Evolutionary conservation across 1,284 basidiomycete species (phyloP), one percentile per base, ranked within the genome.

Genomic region (Ceraceosorus guamensis): DNA sequence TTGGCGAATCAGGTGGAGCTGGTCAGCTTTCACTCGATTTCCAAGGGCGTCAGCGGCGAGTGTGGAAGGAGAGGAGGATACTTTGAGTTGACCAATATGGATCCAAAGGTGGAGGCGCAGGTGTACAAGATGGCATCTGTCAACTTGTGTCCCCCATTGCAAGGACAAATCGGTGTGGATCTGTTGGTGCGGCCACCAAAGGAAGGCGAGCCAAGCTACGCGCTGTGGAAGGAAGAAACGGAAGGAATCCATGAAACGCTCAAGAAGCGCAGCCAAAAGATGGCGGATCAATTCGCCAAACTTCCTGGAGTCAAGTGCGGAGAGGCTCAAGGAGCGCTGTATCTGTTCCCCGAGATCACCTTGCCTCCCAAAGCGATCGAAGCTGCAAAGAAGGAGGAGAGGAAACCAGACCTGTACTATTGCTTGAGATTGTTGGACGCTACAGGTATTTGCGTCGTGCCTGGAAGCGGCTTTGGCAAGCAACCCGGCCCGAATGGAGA

Each of bases 331-430:
- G 93, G 92, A 2, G 92, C 89, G 24, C 81, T 92, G 71, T 92
- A 92, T 77, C 81, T 92, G 46, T 91, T 87, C 81, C 90, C 89
- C 14, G 80, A 80, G 61, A 83, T 92, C 60, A 79, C 83, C 31
- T 80, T 92, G 43, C 83, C 71, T 0, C 53, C 57, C 13, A 57
- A 57, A 30, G 73, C 68, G 5, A 59, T 68, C 45, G 67, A 74
- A 35, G 62, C 52, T 2, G 73, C 71, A 1, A 56, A 65, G 53
- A 53, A 60, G 39, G 53, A 52, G 46, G 43, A 57, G 18, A 68
- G 71, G 46, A 65, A 68, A 63, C 63, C 72, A 5, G 73, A 75
- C 52, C 65, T 71, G 50, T 66, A 69, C 44, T 75, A 75, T 65
- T 74, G 70, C 49, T 48, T 69, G 41, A 62, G 63, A 45, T 61